Evolutionary conservation across 2,329 filamentous ascomycete species (phyloP), one percentile per base, ranked within the genome.

Genomic region (Mycocentrospora acerina): DNA sequence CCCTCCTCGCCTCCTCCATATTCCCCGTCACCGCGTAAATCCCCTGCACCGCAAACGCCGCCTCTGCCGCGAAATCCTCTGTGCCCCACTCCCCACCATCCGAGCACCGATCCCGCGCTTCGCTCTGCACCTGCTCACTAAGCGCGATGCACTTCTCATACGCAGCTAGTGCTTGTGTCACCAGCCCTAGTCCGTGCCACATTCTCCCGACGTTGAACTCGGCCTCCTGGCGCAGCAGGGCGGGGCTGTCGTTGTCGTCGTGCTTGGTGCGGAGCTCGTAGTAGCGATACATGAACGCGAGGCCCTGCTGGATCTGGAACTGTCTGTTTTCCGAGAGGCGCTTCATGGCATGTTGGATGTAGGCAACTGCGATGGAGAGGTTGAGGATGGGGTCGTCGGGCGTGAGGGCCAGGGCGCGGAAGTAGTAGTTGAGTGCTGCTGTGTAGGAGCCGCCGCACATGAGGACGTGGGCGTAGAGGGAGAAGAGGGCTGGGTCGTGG

Each of bases 271-370:
- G 76, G 17, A 80, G 61, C 3, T 81, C 74, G 51, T 86, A 84
- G 67, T 94, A 95, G 24, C 81, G 74, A 40, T 84, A 80, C 40
- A 97, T 69, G 57, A 95, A 96, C 0, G 83, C 75, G 34, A 96
- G 77, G 0, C 90, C 93, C 64, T 97, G 90, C 48, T 88, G 76
- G 28, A 96, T 82, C 27, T 90, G 80, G 59, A 88, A 91, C 61
- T 97, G 91, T 2, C 93, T 77, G 62, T 97, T 97, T 32, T 91
- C 88, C 0, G 86, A 83, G 65, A 95, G 88, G 2, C 91, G 80
- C 66, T 97, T 96, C 59, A 96, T 78, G 1, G 86, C 85, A 62
- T 93, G 86, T 64, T 96, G 88, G 26, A 96, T 80, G 64, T 95
- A 97, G 19, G 85, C 56, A 3, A 65, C 45, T 7, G 85, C 90